Base-by-base conservation (phyloP, 768 basidiomycete species). In the Amanita subjunquillea region DNA sequence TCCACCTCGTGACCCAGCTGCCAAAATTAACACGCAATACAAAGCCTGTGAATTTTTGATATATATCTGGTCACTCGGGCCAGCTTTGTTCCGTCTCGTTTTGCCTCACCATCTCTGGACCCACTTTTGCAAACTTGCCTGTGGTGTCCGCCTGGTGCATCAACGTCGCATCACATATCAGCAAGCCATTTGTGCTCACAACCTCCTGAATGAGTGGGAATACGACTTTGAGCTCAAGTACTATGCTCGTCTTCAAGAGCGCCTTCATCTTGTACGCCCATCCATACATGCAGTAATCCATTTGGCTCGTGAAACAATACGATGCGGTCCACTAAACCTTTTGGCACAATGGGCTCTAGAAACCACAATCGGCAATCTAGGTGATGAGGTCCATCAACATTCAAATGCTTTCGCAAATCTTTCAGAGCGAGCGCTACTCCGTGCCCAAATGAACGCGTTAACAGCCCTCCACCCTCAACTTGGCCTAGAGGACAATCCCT, bases 291-390 rank as follows among this genome's bases (percentile, higher is more conserved):
- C 58, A 6, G 30, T 61, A 3, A 10, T 49, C 2, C 70, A 72
- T 53, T 29, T 67, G 6, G 59, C 55, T 5, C 27, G 53, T 0
- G 62, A 70, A 45, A 57, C 54, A 2, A 22, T 53, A 8, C 57
- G 58, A 3, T 51, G 56, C 3, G 63, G 69, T 1, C 63, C 63
- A 0, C 54, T 53, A 4, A 57, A 56, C 13, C 57, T 54, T 22
- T 62, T 56, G 43, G 47, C 67, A 2, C 65, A 69, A 40, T 70
- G 62, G 62, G 61, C 57, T 0, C 57, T 70, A 54, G 66, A 68
- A 36, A n/a, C 51, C 0, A 60, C 58, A 1, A 67, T 67, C 17
- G 58, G 66, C 3, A 64, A 59, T 25, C 57, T 67, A 38, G 37
- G 30, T 30, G 22, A 12, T 29, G 22, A 10, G 45, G 60, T 66